Conservation (phyloP, 306 rosid species). For the Lathyrus oleraceus region DNA sequence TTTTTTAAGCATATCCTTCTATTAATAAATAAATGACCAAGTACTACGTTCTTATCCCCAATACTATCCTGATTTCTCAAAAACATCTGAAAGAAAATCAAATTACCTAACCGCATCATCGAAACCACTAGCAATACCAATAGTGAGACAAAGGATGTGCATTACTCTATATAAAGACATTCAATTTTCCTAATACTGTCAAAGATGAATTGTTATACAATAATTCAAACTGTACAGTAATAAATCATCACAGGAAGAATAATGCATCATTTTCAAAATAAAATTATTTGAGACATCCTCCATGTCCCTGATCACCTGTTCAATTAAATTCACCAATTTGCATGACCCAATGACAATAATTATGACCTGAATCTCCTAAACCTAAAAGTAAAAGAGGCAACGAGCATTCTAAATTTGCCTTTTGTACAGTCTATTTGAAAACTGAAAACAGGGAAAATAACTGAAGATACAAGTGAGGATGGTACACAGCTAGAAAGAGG, state of each 20-base stretch:
- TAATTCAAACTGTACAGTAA: slow-evolving; percentile 42
- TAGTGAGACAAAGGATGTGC: background rate
- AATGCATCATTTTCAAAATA: slow-evolving; percentile 25
- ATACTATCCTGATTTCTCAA: background rate
- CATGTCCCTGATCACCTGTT: slow-evolving; percentile 35
- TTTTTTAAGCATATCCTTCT: background rate
- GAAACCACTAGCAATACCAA: background rate
- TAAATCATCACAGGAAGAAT: slow-evolving; percentile 32
- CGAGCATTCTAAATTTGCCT: slow-evolving; percentile 42
- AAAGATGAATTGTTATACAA: slow-evolving; percentile 30
- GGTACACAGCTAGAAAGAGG: slow-evolving; percentile 25
- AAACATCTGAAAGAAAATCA: background rate
- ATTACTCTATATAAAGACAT: background rate
- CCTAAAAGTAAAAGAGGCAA: slow-evolving; percentile 40
- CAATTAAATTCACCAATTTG: slow-evolving; percentile 39
- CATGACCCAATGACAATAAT: slow-evolving; percentile 31
- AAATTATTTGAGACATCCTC: slow-evolving; percentile 35
- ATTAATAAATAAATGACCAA: background rate
- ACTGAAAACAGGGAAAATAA: slow-evolving; percentile 27
- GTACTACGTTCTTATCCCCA: background rate
- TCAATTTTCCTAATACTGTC: slow-evolving; percentile 4
- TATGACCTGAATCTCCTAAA: slow-evolving; percentile 38
- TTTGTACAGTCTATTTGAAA: slow-evolving; percentile 36
- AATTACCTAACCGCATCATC: background rate
- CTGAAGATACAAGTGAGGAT: slow-evolving; percentile 14